Base-by-base conservation (phyloP, 176 grass and related monocot genomes). In the Hyparrhenia diplandra region DNA sequence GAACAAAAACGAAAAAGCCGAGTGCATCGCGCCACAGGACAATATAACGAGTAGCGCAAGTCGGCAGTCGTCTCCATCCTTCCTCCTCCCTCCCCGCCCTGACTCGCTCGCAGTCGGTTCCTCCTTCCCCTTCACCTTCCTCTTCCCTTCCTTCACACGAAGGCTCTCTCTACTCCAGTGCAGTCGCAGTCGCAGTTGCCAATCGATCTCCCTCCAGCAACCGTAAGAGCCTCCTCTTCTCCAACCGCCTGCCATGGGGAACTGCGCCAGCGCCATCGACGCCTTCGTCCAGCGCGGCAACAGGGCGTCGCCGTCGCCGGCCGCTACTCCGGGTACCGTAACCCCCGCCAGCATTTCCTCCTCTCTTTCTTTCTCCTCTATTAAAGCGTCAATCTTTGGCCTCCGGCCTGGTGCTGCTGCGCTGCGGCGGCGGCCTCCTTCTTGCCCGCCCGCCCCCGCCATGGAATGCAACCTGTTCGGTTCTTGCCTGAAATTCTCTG, bases 201-300 rank as follows among this genome's bases (percentile, higher is more conserved):
- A 39, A 39, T 76, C 30, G 51, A n/a, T n/a, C 18, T 55, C 51
- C 20, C 20, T 55, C 20, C 51, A n/a, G 51, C 51, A n/a, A 55
- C 51, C 51, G 51, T 4, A 2, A 32, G 51, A 52, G 49, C 49
- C 49, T 52, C 49, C 49, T n/a, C 51, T 55, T 21, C 5, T 49
- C 46, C 31, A 4, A 4, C 31, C 31, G 31, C 31, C 31, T 32
- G 31, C 10, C 21, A 94, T 94, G 91, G 91, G 91, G 51, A 94
- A 91, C 86, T 94, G 91, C 78, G 67, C 84, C 24, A 87, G 84
- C 80, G 84, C 69, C 80, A 55, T 90, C 31, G 69, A 70, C 14
- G 21, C 60, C 34, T 62, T 89, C 35, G 41, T 77, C 78, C 57
- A 21, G 9, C 18, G 69, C 35, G 32, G 35, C 76, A 73, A 39